Percentiles rank a stretch among this genome's conserved stretches.
phyloP scores from a whole-genome alignment of 2,329 filamentous ascomycete species.

The Sporothrix inflata region DNA sequence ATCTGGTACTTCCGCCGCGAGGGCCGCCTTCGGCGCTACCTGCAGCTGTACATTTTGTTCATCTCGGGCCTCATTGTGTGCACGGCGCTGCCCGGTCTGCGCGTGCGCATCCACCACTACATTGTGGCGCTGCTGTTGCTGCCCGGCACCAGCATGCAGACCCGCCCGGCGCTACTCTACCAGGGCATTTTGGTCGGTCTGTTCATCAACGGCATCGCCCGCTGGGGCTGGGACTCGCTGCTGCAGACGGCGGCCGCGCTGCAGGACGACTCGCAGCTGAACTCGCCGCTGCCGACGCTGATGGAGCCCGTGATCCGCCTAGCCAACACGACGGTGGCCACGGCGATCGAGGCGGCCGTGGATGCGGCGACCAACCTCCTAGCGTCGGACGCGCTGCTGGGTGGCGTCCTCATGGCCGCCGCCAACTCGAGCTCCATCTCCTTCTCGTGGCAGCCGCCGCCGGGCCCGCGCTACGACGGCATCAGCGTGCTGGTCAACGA shows the following conservation, averaged over 20 bases:
- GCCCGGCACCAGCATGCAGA: slow-evolving; percentile 87
- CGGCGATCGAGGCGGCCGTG: slow-evolving; percentile 30
- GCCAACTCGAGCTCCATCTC: slow-evolving; percentile 65
- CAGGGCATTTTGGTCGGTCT: slow-evolving; percentile 88
- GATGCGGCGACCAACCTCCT: background rate
- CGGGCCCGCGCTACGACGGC: slow-evolving; percentile 66
- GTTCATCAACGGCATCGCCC: slow-evolving; percentile 90
- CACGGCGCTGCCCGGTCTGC: slow-evolving; percentile 73
- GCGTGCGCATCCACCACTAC: slow-evolving; percentile 92
- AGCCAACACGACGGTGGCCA: slow-evolving; percentile 29
- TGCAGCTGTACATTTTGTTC: slow-evolving; percentile 76
- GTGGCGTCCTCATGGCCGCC: slow-evolving; percentile 24
- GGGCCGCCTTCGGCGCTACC: slow-evolving; percentile 75
- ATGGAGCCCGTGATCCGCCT: slow-evolving; percentile 53
- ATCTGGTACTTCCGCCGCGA: slow-evolving; percentile 86
- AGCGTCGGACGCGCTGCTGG: background rate
- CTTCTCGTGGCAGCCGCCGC: slow-evolving; percentile 57
- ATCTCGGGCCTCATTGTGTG: slow-evolving; percentile 68
- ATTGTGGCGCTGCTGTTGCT: slow-evolving; percentile 84
- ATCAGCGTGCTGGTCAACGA: slow-evolving; percentile 83
- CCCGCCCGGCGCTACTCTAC: slow-evolving; percentile 79
- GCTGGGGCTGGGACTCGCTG: slow-evolving; percentile 91
- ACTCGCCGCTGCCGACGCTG: slow-evolving; percentile 63
- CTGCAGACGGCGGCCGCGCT: slow-evolving; percentile 79
- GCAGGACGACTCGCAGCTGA: slow-evolving; percentile 67